phyloP scores from a whole-genome alignment of 2,329 filamentous ascomycete species.

The Sporothrix dimorphospora region DNA sequence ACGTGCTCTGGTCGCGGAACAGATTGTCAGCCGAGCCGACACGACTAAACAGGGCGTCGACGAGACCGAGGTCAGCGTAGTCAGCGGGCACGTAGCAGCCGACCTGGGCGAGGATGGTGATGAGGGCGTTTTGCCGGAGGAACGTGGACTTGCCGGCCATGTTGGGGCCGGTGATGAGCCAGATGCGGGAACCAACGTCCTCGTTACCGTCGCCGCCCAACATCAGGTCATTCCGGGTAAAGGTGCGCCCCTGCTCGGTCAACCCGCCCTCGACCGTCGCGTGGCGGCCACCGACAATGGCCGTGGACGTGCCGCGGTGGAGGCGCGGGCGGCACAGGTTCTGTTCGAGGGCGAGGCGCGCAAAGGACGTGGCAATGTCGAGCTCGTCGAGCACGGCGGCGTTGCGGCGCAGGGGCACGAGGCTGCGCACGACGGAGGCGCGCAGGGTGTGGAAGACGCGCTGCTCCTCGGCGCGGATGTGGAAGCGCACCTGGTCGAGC shows the following conservation, averaged over 20 bases:
- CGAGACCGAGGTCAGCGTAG: conserved; percentile 82
- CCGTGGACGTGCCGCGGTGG: conserved; percentile 66
- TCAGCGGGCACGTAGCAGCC: conserved; percentile 91
- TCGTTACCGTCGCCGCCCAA: conserved; percentile 48
- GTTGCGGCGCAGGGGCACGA: conserved; percentile 86
- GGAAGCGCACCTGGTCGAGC: conserved; percentile 75
- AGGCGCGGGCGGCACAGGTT: conserved; percentile 73
- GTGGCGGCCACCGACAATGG: conserved; percentile 84
- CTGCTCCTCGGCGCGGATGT: conserved; percentile 83
- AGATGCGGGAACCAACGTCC: conserved; percentile 63
- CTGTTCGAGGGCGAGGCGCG: conserved; percentile 74
- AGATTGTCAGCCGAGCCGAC: conserved; percentile 93
- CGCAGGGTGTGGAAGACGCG: conserved; percentile 76
- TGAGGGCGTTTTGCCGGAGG: conserved; percentile 90
- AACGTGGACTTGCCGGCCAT: conserved; percentile 99
- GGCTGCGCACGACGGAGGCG: conserved; percentile 73
- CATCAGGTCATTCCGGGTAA: conserved; percentile 69
- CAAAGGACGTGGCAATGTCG: conserved; percentile 86
- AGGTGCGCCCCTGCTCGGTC: conserved; percentile 65
- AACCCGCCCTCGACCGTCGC: conserved; percentile 89
- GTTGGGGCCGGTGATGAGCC: conserved; percentile 83
- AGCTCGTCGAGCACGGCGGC: conserved; percentile 91
- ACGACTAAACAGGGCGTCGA: conserved; percentile 95
- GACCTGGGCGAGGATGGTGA: conserved; percentile 89
- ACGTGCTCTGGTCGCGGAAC: conserved; percentile 93